Conservation (phyloP, 768 basidiomycete species). For the Suillus occidentalis region DNA sequence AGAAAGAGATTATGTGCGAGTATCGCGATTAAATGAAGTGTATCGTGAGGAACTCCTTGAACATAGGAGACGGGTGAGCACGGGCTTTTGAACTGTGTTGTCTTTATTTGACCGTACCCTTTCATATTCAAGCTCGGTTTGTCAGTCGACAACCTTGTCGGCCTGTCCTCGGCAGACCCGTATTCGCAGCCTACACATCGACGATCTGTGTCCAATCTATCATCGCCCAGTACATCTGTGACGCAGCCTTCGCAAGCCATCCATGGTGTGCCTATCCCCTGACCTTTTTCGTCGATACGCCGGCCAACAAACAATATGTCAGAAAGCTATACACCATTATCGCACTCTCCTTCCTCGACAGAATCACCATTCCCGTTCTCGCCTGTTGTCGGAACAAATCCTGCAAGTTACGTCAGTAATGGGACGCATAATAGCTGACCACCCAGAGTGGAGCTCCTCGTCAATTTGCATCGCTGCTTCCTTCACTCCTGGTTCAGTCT, state of each 20-base stretch:
- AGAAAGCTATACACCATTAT: slow-evolving; percentile 59
- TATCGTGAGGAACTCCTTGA: slow-evolving; percentile 85
- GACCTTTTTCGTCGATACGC: slow-evolving; percentile 63
- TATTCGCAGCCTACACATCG: slow-evolving; percentile 72
- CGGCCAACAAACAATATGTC: slow-evolving; percentile 49
- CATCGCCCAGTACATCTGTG: slow-evolving; percentile 31
- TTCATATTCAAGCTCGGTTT: slow-evolving; percentile 55
- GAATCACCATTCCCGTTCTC: slow-evolving; percentile 72
- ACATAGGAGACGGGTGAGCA: slow-evolving; percentile 67
- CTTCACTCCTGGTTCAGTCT: slow-evolving; percentile 98
- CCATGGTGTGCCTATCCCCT: slow-evolving; percentile 74
- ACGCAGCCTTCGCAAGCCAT: slow-evolving; percentile 33
- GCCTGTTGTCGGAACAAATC: slow-evolving; percentile 49
- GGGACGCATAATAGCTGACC: slow-evolving; percentile 85
- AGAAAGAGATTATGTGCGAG: slow-evolving; percentile 74
- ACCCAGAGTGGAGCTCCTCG: slow-evolving; percentile 92
- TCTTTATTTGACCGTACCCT: slow-evolving; percentile 8
- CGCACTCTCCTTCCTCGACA: slow-evolving; percentile 64
- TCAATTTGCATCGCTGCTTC: slow-evolving; percentile 93
- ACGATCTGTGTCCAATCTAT: slow-evolving; percentile 42
- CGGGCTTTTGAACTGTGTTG: slow-evolving; percentile 8
- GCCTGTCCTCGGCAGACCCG: slow-evolving; percentile 63
- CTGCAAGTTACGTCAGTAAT: slow-evolving; percentile 54
- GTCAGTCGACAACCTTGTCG: slow-evolving; percentile 77
- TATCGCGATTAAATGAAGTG: slow-evolving; percentile 75